These are phyloP conservation scores for Cercospora brassicicola DNA, from an alignment of 2,329 filamentous ascomycete species.

Conservation along the genomic window DNA sequence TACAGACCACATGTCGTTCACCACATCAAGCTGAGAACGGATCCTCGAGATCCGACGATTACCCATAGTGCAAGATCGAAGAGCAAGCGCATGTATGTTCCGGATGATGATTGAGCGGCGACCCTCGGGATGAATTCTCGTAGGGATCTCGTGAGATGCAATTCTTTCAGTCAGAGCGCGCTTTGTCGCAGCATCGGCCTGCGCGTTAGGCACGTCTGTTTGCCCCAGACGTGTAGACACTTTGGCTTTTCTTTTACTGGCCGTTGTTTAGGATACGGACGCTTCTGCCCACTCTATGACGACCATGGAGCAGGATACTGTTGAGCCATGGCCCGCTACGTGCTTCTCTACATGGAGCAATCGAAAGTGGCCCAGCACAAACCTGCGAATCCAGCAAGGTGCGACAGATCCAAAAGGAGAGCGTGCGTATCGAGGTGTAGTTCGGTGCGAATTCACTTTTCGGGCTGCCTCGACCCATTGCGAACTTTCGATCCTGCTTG, in stretches of 20 bases:
- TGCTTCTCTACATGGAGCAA: no score
- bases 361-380: background rate
- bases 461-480: background rate
- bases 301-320: background rate
- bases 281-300: background rate
- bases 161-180: background rate
- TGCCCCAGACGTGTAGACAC: background rate
- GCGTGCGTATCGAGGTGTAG: background rate
- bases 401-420: background rate
- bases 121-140: background rate
- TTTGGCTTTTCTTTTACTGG: background rate
- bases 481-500: background rate
- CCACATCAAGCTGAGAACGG: conserved; percentile 63
- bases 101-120: conserved; percentile 26
- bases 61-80: conserved; percentile 26
- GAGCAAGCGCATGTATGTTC: conserved; percentile 15
- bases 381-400: background rate
- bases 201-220: background rate
- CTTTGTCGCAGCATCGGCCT: background rate
- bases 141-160: background rate
- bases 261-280: background rate
- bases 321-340: background rate
- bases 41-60: conserved; percentile 47
- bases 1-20: conserved; percentile 93
- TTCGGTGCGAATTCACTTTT: background rate